Percentiles rank a stretch among this genome's conserved stretches.
Conservation (phyloP, 2,329 filamentous ascomycete genomes). For the Beauveria pseudobassiana region DNA sequence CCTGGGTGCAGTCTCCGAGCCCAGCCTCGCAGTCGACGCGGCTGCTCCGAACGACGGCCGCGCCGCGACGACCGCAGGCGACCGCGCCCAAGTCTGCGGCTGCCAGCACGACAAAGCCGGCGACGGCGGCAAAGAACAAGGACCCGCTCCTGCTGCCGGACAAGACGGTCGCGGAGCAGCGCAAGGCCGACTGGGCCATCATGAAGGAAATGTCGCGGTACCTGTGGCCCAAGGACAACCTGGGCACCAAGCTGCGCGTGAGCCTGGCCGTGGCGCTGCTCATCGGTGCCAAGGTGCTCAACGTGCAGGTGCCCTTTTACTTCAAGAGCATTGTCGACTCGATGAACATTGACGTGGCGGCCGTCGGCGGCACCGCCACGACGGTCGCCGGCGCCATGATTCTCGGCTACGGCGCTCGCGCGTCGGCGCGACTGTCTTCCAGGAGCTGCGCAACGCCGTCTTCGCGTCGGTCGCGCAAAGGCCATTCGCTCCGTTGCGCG, state of each 20-base stretch:
- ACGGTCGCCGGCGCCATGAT: conserved; percentile 91
- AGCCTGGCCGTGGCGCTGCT: conserved; percentile 76
- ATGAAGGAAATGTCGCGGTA: conserved; percentile 97
- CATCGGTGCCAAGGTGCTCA: conserved; percentile 86
- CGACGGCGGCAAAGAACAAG: conserved; percentile 15
- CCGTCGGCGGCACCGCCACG: conserved; percentile 78
- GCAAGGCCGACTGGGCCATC: conserved; percentile 96
- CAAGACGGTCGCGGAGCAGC: conserved; percentile 71
- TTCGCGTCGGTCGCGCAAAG: conserved; percentile 94
- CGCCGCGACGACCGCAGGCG: conserved; percentile 21
- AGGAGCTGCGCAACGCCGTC: conserved; percentile 90
- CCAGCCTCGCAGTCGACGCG: conserved; percentile 23
- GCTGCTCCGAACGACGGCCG: conserved; percentile 26
- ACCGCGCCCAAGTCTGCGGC: conserved; percentile 12
- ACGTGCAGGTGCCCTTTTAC: conserved; percentile 97
- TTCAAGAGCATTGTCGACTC: conserved; percentile 97
- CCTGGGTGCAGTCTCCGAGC: conserved; percentile 21
- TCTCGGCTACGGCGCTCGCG: conserved; percentile 85
- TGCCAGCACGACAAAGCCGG: conserved; percentile 13
- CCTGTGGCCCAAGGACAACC: conserved; percentile 84
- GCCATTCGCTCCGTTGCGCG: conserved; percentile 85
- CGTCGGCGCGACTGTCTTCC: conserved; percentile 81
- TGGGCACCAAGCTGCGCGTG: conserved; percentile 70
- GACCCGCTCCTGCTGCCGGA: conserved; percentile 28
- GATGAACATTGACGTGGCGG: conserved; percentile 92